Evolutionary conservation across 2,329 filamentous ascomycete species (phyloP), one percentile per base, ranked within the genome.

Genomic region (Sclerotinia spermophila): DNA sequence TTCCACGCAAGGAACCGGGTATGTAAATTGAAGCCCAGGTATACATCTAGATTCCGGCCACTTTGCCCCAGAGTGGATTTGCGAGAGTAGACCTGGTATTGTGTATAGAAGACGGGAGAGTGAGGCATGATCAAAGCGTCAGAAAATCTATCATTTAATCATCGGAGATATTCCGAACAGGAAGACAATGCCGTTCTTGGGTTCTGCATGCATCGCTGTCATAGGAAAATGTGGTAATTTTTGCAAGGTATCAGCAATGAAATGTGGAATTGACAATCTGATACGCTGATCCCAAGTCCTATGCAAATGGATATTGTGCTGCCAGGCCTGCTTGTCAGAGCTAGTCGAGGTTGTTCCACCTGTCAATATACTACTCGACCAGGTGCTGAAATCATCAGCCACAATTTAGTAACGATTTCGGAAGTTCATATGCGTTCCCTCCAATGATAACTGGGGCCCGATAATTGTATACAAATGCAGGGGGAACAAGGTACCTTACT

Each of bases 51-150:
- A 66, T 24, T 17, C 33, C n/a, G 62, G 62, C n/a, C 45, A 66
- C 33, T 53, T 42, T 53, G 45, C 35, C 33, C 35, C 24, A 65
- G 62, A 66, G 62, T 53, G 45, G 62, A 53, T 19, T 30, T 53
- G 17, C 21, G 17, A 55, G 10, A 66, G 62, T 17, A 66, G 62
- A 66, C 55, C 62, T 66, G 35, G 24, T 42, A 53, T 51, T 65
- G 17, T 53, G 35, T n/a, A 66, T 42, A 30, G 62, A 53, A 51
- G n/a, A 65, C 45, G 62, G 62, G 33, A 65, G 45, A 65, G 62
- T 15, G 53, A 65, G 62, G 17, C 33, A n/a, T 65, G 33, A 51
- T 38, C 33, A 38, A 38, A 65, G 44, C 61, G 30, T 65, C 27
- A 44, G 13, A 30, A 27, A 51, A 24, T 51, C 21, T 65, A 38